A percentile compares a stretch with the other conserved stretches of the same genome.
Evolutionary conservation across 1,284 basidiomycete species (phyloP).

Genomic region (Ganoderma resinaceum): DNA sequence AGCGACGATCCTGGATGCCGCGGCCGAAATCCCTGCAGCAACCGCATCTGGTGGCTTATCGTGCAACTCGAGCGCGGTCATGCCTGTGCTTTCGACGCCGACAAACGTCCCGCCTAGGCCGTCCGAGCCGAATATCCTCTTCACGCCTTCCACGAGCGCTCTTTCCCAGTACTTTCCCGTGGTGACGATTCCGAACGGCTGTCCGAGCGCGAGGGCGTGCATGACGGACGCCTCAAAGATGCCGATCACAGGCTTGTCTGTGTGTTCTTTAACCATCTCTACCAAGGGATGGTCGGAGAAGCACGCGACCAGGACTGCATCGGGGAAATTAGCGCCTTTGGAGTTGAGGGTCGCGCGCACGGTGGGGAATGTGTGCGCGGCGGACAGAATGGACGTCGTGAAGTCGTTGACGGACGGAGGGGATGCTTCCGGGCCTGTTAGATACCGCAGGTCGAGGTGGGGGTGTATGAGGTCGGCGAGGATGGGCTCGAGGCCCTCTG

Average conservation of each 20-base stretch:
- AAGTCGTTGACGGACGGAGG: slow-evolving; percentile 51
- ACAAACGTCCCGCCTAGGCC: slow-evolving; percentile 38
- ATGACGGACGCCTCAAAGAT: slow-evolving; percentile 56
- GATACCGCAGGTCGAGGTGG: slow-evolving; percentile 35
- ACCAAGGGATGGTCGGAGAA: slow-evolving; percentile 58
- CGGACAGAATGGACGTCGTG: slow-evolving; percentile 46
- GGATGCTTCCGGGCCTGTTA: slow-evolving; percentile 46
- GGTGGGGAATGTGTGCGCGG: slow-evolving; percentile 43
- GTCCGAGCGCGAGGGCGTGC: slow-evolving; percentile 41
- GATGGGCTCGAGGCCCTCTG: slow-evolving; percentile 44
- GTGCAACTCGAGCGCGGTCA: slow-evolving; percentile 52
- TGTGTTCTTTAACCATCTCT: slow-evolving; percentile 45
- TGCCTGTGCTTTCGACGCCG: slow-evolving; percentile 51
- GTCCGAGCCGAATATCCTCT: slow-evolving; percentile 29
- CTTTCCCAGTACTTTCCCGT: slow-evolving; percentile 54
- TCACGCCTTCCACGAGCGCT: slow-evolving; percentile 39
- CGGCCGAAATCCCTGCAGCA: slow-evolving; percentile 43
- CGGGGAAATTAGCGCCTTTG: background rate
- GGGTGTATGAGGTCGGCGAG: slow-evolving; percentile 39
- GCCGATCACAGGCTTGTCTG: slow-evolving; percentile 45
- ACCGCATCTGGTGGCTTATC: slow-evolving; percentile 44
- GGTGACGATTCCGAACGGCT: slow-evolving; percentile 55
- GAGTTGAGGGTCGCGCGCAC: slow-evolving; percentile 25
- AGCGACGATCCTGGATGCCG: slow-evolving; percentile 38
- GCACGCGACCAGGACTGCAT: slow-evolving; percentile 54